These are phyloP conservation scores for Paraconiothyrium sp. DNA, from an alignment of 2,329 filamentous ascomycete genomes.

Conservation along the genomic window DNA sequence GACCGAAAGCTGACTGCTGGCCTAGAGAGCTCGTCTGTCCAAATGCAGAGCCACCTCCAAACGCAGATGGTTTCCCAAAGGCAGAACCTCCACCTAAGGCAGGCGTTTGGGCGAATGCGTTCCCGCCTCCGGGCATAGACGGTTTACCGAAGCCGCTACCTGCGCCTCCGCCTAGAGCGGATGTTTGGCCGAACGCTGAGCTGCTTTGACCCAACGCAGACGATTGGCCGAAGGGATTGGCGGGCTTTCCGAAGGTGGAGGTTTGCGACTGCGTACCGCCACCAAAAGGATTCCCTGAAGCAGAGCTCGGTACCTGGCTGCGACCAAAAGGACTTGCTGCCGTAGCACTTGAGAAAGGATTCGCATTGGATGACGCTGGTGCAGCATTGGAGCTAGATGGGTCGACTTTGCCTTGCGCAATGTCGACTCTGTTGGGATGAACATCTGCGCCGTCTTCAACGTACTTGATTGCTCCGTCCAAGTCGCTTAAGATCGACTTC, in stretches of 20 bases:
- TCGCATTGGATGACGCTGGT: constrained; percentile 32
- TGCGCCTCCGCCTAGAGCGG: constrained; percentile 32
- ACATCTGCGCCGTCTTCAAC: constrained; percentile 47
- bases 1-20: constrained; percentile 50
- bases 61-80: constrained; percentile 34
- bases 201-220: constrained; percentile 37
- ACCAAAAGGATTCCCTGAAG: constrained; percentile 46
- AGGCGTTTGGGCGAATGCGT: constrained; percentile 34
- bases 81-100: constrained; percentile 21
- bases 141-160: constrained; percentile 13
- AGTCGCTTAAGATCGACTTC: constrained; percentile 72
- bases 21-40: constrained; percentile 32
- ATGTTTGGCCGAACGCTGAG: constrained; percentile 54
- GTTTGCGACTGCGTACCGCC: constrained; percentile 40
- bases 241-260: constrained; percentile 53
- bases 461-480: constrained; percentile 69
- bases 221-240: constrained; percentile 53
- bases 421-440: constrained; percentile 46
- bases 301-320: constrained; percentile 26
- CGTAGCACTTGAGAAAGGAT: constrained; percentile 37
- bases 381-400: constrained; percentile 19
- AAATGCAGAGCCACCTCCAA: constrained; percentile 33
- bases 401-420: constrained; percentile 34
- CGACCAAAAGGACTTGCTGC: constrained; percentile 41
- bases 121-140: constrained; percentile 11